These are phyloP conservation scores for Pouteria campechiana DNA, from an alignment of 179 eudicot genomes.

Conservation along the genomic window DNA sequence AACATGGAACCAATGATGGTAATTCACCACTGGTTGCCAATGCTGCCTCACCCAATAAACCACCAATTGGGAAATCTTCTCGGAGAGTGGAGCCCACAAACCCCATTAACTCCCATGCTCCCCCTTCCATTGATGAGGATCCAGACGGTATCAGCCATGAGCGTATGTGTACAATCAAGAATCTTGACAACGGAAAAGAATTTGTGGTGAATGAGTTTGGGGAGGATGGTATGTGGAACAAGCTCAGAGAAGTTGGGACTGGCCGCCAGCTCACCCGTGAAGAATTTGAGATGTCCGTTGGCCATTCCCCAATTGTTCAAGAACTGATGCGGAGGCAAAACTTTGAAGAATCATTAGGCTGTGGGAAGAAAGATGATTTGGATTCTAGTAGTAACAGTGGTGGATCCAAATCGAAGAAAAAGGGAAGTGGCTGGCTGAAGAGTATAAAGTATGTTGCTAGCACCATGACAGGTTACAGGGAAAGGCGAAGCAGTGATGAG, in stretches of 20 bases:
- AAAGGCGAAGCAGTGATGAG: constrained; percentile 70
- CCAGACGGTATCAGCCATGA: constrained; percentile 14
- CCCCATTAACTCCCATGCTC: constrained; percentile 3
- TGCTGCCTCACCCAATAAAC: constrained; percentile 25
- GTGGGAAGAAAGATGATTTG: constrained; percentile 19
- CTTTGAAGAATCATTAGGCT: constrained; percentile 60
- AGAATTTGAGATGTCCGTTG: constrained; percentile 77
- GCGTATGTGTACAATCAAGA: constrained; percentile 55
- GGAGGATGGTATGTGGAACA: constrained; percentile 78
- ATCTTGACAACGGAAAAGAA: constrained; percentile 79
- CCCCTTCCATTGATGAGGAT: constrained; percentile 4
- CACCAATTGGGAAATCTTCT: constrained; percentile 23
- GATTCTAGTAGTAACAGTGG: constrained; percentile 22
- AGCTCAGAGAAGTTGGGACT: constrained; percentile 74
- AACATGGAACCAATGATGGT: constrained; percentile 3
- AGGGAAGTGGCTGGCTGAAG: constrained; percentile 71
- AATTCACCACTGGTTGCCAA: constrained; percentile 12
- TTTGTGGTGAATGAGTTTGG: constrained; percentile 84
- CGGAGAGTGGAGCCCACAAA: constrained; percentile 7
- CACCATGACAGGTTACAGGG: constrained; percentile 50
- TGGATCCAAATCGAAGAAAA: constrained; percentile 54
- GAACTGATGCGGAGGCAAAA: constrained; percentile 90
- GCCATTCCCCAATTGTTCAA: constrained; percentile 88
- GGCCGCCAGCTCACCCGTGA: constrained; percentile 87
- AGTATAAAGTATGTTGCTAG: constrained; percentile 68